Percentiles rank a stretch among this genome's conserved stretches.
phyloP scores from a whole-genome alignment of 169 alveolate species.

The Condylostoma magnum region DNA sequence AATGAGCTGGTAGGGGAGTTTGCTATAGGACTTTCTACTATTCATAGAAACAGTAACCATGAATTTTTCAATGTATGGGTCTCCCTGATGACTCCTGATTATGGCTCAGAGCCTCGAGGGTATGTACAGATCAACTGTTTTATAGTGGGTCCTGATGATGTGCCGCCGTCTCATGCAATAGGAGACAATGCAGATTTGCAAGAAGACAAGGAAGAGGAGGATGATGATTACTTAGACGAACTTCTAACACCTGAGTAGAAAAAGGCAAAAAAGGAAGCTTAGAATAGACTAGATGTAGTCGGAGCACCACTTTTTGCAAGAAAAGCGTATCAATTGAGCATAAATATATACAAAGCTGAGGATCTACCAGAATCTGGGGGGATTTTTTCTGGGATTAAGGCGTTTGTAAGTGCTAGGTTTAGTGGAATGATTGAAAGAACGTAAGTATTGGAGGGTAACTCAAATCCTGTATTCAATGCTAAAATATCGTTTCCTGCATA shows the following conservation, averaged over 20 bases:
- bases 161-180: conserved; percentile 80
- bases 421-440: conserved; percentile 55
- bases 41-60: conserved; percentile 73
- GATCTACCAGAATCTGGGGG: conserved; percentile 33
- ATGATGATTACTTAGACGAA: conserved; percentile 59
- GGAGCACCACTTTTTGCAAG: conserved; percentile 44
- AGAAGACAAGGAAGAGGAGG: conserved; percentile 58
- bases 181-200: conserved; percentile 46
- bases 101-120: conserved; percentile 68
- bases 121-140: conserved; percentile 60
- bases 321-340: conserved; percentile 55
- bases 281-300: conserved; percentile 39
- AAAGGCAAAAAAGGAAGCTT: conserved; percentile 32
- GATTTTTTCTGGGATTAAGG: background rate
- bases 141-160: conserved; percentile 75
- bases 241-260: conserved; percentile 54
- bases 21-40: conserved; percentile 75
- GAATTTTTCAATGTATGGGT: conserved; percentile 76
- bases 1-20: conserved; percentile 69
- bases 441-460: conserved; percentile 41
- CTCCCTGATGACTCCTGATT: conserved; percentile 53
- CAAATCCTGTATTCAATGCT: conserved; percentile 55
- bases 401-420: conserved; percentile 61
- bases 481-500: conserved; percentile 65
- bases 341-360: conserved; percentile 71